Evolutionary conservation across 2,329 filamentous ascomycete species (phyloP).

Genomic region (Aspergillus pseudotamarii): DNA sequence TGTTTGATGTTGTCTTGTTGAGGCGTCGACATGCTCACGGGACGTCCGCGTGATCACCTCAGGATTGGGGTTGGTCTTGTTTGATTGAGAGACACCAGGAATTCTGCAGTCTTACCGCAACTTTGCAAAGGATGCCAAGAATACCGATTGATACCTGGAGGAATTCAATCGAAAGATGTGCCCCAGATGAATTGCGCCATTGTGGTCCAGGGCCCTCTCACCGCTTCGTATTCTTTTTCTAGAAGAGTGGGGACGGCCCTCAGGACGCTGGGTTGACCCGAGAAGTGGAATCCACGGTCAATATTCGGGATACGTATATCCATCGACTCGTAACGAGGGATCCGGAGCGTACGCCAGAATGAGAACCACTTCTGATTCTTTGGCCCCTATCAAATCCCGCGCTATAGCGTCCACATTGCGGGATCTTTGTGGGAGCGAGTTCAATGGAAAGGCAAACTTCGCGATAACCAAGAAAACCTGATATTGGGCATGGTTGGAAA

Average conservation of each 20-base stretch:
- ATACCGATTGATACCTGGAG: neutral
- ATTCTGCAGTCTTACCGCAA: conserved; percentile 6
- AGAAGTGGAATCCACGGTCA: neutral
- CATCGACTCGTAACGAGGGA: neutral
- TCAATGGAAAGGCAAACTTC: neutral
- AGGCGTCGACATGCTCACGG: no score
- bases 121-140: conserved; percentile 6
- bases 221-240: conserved; percentile 8
- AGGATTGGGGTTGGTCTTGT: neutral
- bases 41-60: neutral
- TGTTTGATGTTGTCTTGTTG: neutral
- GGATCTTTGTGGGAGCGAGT: neutral
- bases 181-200: conserved; percentile 5
- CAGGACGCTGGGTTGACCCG: neutral
- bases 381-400: no score
- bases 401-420: neutral
- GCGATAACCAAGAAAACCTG: neutral
- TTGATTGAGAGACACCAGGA: neutral
- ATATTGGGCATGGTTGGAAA: neutral
- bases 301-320: neutral
- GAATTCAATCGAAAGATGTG: neutral
- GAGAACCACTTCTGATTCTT: neutral
- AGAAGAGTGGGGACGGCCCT: neutral
- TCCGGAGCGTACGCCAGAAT: neutral
- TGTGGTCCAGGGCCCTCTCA: conserved; percentile 3